Evolutionary conservation across 1,284 basidiomycete genomes (phyloP).

Genomic region (Ceratobasidium sp.): DNA sequence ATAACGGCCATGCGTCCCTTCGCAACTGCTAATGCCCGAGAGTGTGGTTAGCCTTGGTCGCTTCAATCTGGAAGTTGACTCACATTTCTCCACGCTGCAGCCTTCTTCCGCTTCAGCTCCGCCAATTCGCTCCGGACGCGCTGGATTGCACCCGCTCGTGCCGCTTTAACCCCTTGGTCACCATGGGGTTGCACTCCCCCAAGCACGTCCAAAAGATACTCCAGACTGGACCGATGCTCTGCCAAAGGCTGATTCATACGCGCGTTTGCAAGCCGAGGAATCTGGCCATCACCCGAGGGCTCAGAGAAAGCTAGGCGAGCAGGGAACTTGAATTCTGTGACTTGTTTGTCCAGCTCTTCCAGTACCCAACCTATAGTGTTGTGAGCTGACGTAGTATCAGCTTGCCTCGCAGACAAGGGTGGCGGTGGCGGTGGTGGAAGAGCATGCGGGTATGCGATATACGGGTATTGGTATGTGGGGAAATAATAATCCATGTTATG

Average conservation of each 20-base stretch:
- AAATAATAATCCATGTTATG: conserved; percentile 30
- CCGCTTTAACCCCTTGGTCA: conserved; percentile 13
- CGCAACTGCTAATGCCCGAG: background rate
- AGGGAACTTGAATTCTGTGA: conserved; percentile 28
- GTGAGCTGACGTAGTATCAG: conserved; percentile 13
- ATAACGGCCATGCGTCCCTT: conserved; percentile 12
- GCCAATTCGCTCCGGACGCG: conserved; percentile 20
- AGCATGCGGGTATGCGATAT: conserved; percentile 6
- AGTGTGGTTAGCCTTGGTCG: background rate
- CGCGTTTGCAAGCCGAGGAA: conserved; percentile 29
- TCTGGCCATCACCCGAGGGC: conserved; percentile 5
- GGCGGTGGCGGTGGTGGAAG: background rate
- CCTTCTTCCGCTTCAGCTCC: conserved; percentile 22
- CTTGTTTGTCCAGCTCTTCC: conserved; percentile 19
- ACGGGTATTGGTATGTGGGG: conserved; percentile 13
- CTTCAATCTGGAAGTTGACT: background rate
- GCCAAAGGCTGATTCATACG: conserved; percentile 16
- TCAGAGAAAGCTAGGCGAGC: conserved; percentile 12
- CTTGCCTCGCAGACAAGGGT: background rate
- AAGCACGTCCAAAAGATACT: conserved; percentile 22
- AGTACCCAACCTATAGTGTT: conserved; percentile 25
- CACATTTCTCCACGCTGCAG: conserved; percentile 27
- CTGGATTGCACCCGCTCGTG: conserved; percentile 16
- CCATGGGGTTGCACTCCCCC: conserved; percentile 14
- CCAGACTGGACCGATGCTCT: conserved; percentile 26